These are phyloP conservation scores for Juncus effusus DNA, from an alignment of 176 grass and related monocot species.

Conservation along the genomic window DNA sequence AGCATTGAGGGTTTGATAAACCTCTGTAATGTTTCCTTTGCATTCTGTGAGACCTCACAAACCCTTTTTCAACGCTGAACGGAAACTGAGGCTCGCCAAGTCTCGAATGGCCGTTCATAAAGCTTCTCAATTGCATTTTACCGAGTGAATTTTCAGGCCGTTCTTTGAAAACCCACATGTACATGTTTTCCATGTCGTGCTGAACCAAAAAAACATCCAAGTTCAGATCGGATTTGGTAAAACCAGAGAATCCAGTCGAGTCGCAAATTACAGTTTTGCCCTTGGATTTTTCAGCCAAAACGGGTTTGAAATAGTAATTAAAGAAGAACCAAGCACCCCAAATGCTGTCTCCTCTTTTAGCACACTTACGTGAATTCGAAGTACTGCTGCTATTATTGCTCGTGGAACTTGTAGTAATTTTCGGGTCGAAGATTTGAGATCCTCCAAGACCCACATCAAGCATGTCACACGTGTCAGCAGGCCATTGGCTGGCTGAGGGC, in stretches of 20 bases:
- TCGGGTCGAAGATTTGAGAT: constrained; percentile 61
- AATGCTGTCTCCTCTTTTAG: constrained; percentile 82
- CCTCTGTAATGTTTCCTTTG: constrained; percentile 95
- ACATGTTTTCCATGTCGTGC: constrained; percentile 99
- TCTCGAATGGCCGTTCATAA: constrained; percentile 93
- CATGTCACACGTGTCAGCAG: constrained; percentile 55
- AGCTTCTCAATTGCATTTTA: constrained; percentile 96
- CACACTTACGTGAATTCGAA: constrained; percentile 69
- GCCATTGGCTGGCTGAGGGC: constrained; percentile 23
- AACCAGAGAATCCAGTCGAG: constrained; percentile 49
- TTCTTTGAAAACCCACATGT: constrained; percentile 97
- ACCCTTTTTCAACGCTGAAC: constrained; percentile 80
- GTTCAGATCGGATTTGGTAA: constrained; percentile 33
- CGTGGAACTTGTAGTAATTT: constrained; percentile 33
- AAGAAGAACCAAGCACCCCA: constrained; percentile 99
- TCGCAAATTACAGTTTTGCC: constrained; percentile 25
- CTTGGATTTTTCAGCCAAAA: constrained; percentile 59
- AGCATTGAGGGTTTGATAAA: constrained; percentile 80
- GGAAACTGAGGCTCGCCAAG: constrained; percentile 88
- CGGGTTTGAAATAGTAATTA: constrained; percentile 94
- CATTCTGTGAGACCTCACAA: constrained; percentile 84
- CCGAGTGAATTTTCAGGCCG: constrained; percentile 83
- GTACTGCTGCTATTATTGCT: constrained; percentile 6
- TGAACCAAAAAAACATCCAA: constrained; percentile 89
- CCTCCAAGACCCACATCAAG: constrained; percentile 66